A percentile compares a stretch with the other conserved stretches of the same genome.
Evolutionary conservation across 331 rosid genomes (phyloP).

Genomic region (Stylosanthes scabra): DNA sequence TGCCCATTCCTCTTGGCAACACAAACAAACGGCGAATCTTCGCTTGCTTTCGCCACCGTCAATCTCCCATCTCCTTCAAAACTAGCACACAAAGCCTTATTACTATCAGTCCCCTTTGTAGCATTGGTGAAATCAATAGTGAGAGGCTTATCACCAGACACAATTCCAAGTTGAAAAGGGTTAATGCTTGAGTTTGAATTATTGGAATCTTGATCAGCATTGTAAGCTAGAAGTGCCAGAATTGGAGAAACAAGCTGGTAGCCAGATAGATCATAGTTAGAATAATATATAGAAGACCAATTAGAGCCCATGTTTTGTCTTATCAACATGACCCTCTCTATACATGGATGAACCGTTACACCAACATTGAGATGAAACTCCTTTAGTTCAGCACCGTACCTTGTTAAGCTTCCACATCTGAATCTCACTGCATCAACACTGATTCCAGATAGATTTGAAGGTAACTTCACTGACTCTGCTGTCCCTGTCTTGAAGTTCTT

Average conservation of each 20-base stretch:
- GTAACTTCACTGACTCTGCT: constrained; percentile 60
- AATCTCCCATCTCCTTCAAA: constrained; percentile 84
- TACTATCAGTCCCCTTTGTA: constrained; percentile 45
- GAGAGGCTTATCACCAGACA: constrained; percentile 66
- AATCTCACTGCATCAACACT: constrained; percentile 60
- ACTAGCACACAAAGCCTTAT: constrained; percentile 71
- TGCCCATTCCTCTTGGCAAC: constrained; percentile 78
- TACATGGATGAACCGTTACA: constrained; percentile 76
- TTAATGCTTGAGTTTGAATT: constrained; percentile 57
- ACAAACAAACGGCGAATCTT: constrained; percentile 61
- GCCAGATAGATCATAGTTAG: constrained; percentile 73
- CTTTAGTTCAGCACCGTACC: constrained; percentile 82
- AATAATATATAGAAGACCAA: constrained; percentile 76
- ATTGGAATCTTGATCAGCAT: constrained; percentile 65
- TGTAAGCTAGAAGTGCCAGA: constrained; percentile 80
- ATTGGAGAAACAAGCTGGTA: constrained; percentile 85
- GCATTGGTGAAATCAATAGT: constrained; percentile 68
- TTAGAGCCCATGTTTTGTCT: constrained; percentile 73
- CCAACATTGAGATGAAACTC: constrained; percentile 76
- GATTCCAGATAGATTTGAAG: constrained; percentile 81
- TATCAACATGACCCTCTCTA: constrained; percentile 82
- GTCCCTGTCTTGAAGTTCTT: constrained; percentile 63
- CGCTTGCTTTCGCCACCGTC: constrained; percentile 62
- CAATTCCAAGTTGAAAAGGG: constrained; percentile 84
- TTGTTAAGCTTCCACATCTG: constrained; percentile 85